phyloP scores from a whole-genome alignment of 495 filamentous ascomycete genomes.

The Cudoniella acicularis region DNA sequence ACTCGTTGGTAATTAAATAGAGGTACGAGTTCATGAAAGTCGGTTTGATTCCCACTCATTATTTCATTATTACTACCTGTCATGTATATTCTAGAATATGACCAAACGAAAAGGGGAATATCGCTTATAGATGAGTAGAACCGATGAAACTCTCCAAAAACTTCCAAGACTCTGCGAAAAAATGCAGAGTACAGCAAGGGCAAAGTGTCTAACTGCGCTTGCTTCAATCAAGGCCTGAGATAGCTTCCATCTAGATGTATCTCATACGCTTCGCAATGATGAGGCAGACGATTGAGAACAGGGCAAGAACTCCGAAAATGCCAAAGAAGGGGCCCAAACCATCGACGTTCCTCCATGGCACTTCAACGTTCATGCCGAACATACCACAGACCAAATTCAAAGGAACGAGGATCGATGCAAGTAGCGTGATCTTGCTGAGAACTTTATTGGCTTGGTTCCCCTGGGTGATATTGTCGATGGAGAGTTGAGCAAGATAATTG shows the following conservation, averaged over 20 bases:
- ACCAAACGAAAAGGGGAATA: too few species aligned
- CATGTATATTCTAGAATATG: too few species aligned
- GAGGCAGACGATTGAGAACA: constrained; percentile 54
- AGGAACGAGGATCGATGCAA: constrained; percentile 93
- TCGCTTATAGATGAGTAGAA: too few species aligned
- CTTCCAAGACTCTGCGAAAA: too few species aligned
- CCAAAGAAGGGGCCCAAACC: constrained; percentile 74
- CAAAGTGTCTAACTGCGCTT: too few species aligned
- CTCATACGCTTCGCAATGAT: constrained; percentile 41
- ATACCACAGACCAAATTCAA: constrained; percentile 93
- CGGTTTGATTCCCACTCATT: too few species aligned
- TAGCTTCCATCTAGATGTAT: constrained; percentile 40
- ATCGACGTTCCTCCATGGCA: constrained; percentile 60
- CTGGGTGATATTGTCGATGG: constrained; percentile 79
- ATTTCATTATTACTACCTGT: too few species aligned
- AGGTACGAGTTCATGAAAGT: too few species aligned
- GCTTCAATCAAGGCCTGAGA: too few species aligned
- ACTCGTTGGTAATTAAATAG: too few species aligned
- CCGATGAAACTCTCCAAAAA: too few species aligned
- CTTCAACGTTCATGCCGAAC: constrained; percentile 94
- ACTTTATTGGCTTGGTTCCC: constrained; percentile 80
- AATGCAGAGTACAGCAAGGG: too few species aligned
- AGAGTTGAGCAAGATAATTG: constrained; percentile 94
- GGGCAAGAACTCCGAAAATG: constrained; percentile 64
- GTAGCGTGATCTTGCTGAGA: constrained; percentile 89